Percentiles rank a stretch among this genome's conserved stretches.
Evolutionary conservation across 169 alveolate genomes (phyloP).

Genomic region (Cryptosporidium ubiquitum): DNA sequence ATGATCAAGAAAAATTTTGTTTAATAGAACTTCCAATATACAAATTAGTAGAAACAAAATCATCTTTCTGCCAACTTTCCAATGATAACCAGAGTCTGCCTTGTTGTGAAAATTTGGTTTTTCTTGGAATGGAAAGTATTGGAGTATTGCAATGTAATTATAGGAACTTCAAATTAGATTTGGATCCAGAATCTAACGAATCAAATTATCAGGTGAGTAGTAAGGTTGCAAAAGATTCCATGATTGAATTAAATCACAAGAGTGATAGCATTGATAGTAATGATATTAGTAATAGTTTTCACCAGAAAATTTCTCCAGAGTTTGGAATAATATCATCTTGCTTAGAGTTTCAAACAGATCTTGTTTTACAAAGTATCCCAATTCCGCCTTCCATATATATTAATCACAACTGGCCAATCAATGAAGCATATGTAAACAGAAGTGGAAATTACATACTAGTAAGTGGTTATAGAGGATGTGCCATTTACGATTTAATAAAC

Average conservation of each 20-base stretch:
- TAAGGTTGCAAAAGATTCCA: background rate
- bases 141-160: conserved; percentile 23
- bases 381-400: conserved; percentile 78
- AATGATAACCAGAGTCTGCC: background rate
- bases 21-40: conserved; percentile 55
- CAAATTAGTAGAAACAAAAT: conserved; percentile 6
- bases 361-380: conserved; percentile 53
- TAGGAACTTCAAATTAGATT: conserved; percentile 34
- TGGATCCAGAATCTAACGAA: background rate
- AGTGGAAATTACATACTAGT: conserved; percentile 72
- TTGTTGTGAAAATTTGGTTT: conserved; percentile 34
- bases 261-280: background rate
- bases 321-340: background rate
- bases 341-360: background rate
- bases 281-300: background rate
- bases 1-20: background rate
- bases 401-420: conserved; percentile 78
- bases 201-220: background rate
- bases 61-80: background rate
- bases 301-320: background rate
- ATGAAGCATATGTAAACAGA: conserved; percentile 74
- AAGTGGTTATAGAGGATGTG: conserved; percentile 78
- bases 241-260: background rate
- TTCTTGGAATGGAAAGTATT: conserved; percentile 57
- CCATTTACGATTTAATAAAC: conserved; percentile 75